Evolutionary conservation across 768 basidiomycete species (phyloP), one percentile per base, ranked within the genome.

Genomic region (Tricholoma bakamatsutake): DNA sequence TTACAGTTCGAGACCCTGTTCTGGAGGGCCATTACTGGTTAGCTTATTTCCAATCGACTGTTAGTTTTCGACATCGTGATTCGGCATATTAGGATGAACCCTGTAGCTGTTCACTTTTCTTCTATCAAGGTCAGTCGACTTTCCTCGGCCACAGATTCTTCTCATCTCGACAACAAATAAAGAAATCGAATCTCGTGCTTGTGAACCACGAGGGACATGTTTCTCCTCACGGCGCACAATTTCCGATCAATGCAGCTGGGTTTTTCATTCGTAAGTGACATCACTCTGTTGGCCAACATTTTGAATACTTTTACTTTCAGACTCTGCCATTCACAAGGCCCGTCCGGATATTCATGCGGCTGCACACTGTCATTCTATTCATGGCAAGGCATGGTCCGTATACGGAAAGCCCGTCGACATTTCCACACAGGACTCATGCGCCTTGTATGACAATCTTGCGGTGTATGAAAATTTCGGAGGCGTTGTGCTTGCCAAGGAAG

Each of bases 321-420:
- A 80, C 57, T 73, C 75, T 11, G 71, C 72, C 1, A 69, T 80
- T 40, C 80, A 78, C 57, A 62, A 65, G 30, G 76, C 75, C n/a
- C 74, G 79, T 48, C 76, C 79, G 6, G 78, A 80, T 55, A 71
- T 81, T 34, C 50, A 75, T 5, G 73, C 75, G 47, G 76, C 75
- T 7, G 77, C 76, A 0, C 79, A 81, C 59, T 76, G 75, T 15
- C 78, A 80, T 61, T 76, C 77, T 9, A 65, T 74, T 6, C 67
- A 75, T 62, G 80, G 79, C 35, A 80, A 77, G 61, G 76, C 78
- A 0, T 82, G 76, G 66, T 75, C 76, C 7, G 66, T 75, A 8
- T 71, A 80, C 24, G 77, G 78, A 12, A 69, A 66, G 28, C 65
- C 69, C 12, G 65, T 78, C 35, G 74, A 78, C 31, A 71, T 75